A percentile compares a stretch with the other conserved stretches of the same genome.
phyloP scores from a whole-genome alignment of 2,329 filamentous ascomycete genomes.

The Fusarium annulatum region DNA sequence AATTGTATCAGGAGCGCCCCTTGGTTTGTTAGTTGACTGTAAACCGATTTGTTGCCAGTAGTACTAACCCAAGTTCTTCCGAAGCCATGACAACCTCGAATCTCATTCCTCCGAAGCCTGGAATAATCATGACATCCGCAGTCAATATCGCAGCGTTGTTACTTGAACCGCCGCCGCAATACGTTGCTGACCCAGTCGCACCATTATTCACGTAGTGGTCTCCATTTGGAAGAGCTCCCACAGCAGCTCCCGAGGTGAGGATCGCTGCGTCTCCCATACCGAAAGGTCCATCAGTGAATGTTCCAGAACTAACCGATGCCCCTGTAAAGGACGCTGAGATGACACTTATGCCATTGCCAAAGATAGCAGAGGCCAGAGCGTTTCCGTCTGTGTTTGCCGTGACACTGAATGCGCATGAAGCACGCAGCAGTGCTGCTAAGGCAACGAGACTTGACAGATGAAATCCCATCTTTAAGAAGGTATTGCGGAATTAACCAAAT shows the following conservation, averaged over 20 bases:
- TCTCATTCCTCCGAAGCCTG: background rate
- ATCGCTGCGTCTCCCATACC: background rate
- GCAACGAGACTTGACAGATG: background rate
- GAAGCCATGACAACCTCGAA: background rate
- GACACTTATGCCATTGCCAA: background rate
- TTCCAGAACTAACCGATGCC: background rate
- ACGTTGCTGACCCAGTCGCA: background rate
- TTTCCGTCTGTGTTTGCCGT: background rate
- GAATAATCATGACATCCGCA: background rate
- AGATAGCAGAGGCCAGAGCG: background rate
- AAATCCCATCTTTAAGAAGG: background rate
- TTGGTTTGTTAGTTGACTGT: background rate
- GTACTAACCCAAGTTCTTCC: background rate
- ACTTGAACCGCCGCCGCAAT: background rate
- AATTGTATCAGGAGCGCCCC: background rate
- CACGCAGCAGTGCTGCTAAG: background rate
- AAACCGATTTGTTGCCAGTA: background rate
- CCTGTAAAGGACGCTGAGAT: background rate
- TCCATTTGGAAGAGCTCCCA: background rate
- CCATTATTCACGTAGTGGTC: background rate
- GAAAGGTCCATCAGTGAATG: background rate
- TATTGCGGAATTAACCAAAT: background rate
- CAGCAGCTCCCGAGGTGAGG: background rate
- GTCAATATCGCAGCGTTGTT: background rate
- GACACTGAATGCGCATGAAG: background rate